These are phyloP conservation scores for Rhizoctonia solani DNA, from an alignment of 1,284 basidiomycete species.

Conservation along the genomic window DNA sequence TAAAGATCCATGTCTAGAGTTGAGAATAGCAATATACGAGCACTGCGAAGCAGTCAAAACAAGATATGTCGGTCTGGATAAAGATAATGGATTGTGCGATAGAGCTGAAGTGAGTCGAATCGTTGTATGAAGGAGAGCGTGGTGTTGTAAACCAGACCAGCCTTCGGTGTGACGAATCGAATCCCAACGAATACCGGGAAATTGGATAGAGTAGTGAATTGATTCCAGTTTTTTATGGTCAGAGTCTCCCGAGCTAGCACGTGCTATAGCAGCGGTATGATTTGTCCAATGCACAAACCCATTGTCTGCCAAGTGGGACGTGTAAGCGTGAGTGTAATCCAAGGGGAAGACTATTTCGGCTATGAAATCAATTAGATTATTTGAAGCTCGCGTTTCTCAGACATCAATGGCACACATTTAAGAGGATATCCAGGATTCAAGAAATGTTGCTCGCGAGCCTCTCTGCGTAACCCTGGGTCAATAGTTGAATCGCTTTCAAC, in stretches of 20 bases:
- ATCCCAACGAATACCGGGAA: conserved; percentile 64
- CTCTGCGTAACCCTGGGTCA: conserved; percentile 48
- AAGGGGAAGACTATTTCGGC: conserved; percentile 50
- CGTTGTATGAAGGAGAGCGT: conserved; percentile 64
- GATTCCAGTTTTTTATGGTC: conserved; percentile 44
- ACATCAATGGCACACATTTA: conserved; percentile 52
- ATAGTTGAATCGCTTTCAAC: background rate
- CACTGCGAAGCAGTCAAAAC: conserved; percentile 58
- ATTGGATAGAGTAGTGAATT: conserved; percentile 61
- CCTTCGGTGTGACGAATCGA: conserved; percentile 70
- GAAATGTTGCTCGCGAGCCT: conserved; percentile 78
- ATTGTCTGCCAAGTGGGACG: conserved; percentile 67
- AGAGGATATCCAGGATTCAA: conserved; percentile 74
- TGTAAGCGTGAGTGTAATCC: conserved; percentile 50
- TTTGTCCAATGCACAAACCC: conserved; percentile 63
- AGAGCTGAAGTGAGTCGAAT: conserved; percentile 59
- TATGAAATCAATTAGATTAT: conserved; percentile 47
- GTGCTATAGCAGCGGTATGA: conserved; percentile 36
- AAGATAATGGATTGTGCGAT: background rate
- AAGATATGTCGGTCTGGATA: conserved; percentile 47
- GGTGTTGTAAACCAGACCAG: conserved; percentile 80
- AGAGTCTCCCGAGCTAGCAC: too few relatives aligned
- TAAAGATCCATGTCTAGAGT: conserved; percentile 22
- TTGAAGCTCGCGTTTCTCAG: too few relatives aligned
- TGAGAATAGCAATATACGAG: conserved; percentile 66